Conservation (phyloP, 768 basidiomycete species). For the Tricholoma saponaceum region DNA sequence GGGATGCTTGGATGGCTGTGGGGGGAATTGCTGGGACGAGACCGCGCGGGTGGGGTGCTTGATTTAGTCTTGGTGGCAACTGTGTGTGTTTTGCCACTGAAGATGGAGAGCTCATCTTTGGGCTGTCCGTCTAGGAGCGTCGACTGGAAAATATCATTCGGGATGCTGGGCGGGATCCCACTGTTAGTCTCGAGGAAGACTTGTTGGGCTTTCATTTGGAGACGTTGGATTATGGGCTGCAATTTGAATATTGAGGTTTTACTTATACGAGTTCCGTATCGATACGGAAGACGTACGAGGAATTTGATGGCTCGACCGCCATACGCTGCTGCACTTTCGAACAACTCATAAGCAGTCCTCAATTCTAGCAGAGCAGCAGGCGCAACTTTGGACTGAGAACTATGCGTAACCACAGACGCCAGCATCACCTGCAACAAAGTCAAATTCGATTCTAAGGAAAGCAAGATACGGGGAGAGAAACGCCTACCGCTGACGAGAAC, state of each 20-base stretch:
- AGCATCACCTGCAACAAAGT: slow-evolving; percentile 56
- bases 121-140: slow-evolving; percentile 35
- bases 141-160: slow-evolving; percentile 57
- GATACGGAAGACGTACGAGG: slow-evolving; percentile 38
- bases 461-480: neutral
- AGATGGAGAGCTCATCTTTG: slow-evolving; percentile 72
- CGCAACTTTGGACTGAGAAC: slow-evolving; percentile 63
- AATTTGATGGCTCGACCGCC: slow-evolving; percentile 72
- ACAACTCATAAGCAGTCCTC: slow-evolving; percentile 58
- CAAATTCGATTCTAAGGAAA: neutral
- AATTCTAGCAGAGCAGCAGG: slow-evolving; percentile 67
- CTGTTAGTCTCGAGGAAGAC: slow-evolving; percentile 44
- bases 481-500: slow-evolving; percentile 58
- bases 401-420: slow-evolving; percentile 71
- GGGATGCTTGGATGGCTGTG: neutral
- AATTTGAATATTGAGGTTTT: neutral
- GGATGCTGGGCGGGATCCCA: slow-evolving; percentile 40
- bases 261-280: neutral
- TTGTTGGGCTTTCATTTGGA: slow-evolving; percentile 58
- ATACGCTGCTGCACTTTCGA: slow-evolving; percentile 53
- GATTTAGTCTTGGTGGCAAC: slow-evolving; percentile 43
- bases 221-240: slow-evolving; percentile 63
- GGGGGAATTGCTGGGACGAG: neutral
- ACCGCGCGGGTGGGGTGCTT: slow-evolving; percentile 12
- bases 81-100: slow-evolving; percentile 71